These are phyloP conservation scores for Tricholomella constricta DNA, from an alignment of 768 basidiomycete species.

Conservation along the genomic window DNA sequence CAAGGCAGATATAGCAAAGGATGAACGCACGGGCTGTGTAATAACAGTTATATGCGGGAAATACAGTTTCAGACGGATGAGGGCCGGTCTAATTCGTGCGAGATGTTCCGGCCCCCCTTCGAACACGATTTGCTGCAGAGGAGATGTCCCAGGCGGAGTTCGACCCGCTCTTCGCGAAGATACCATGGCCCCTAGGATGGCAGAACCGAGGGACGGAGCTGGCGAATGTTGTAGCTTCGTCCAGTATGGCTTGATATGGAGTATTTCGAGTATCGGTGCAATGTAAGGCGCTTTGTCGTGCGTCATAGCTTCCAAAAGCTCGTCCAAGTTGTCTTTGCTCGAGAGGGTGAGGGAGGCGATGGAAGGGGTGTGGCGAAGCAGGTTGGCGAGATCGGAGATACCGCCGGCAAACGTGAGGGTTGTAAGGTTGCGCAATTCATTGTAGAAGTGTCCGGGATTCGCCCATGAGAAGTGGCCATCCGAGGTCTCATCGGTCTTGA, in stretches of 20 bases:
- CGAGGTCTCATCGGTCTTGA: not conserved
- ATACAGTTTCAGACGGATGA: too few species aligned
- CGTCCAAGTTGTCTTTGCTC: not conserved
- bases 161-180: not conserved
- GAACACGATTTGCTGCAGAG: not conserved
- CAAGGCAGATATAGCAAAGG: too few species aligned
- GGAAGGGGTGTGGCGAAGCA: not conserved
- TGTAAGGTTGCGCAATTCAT: not conserved
- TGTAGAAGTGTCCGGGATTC: not conserved
- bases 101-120: not conserved
- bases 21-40: too few species aligned
- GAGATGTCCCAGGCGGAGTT: not conserved
- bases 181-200: not conserved
- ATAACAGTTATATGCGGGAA: too few species aligned
- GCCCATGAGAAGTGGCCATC: not conserved
- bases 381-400: not conserved
- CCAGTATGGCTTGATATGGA: not conserved
- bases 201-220: not conserved
- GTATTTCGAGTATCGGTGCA: not conserved
- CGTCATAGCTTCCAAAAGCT: not conserved
- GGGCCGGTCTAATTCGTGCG: too few species aligned
- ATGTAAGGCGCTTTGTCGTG: not conserved
- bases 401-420: not conserved
- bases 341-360: not conserved
- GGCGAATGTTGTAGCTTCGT: not conserved